Conservation (phyloP, 2,329 filamentous ascomycete species). For the Daldinia sp. region DNA sequence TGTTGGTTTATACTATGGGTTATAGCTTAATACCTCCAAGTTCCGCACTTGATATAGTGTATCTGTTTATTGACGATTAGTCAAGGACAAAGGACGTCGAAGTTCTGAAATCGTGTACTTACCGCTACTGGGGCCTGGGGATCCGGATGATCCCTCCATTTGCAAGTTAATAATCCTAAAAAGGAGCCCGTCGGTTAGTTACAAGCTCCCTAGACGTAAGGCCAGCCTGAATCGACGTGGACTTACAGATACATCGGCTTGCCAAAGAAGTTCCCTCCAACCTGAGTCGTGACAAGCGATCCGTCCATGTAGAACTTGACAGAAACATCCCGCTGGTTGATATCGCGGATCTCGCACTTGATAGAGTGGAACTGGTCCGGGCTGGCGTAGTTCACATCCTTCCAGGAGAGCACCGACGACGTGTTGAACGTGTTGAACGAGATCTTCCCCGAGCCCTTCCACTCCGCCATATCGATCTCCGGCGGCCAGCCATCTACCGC, state of each 20-base stretch:
- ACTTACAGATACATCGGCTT: conserved; percentile 55
- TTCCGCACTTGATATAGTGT: conserved; percentile 45
- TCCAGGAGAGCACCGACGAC: conserved; percentile 54
- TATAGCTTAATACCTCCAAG: conserved; percentile 44
- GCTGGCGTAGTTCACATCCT: conserved; percentile 57
- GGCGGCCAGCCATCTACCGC: conserved; percentile 64
- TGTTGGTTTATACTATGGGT: conserved; percentile 33
- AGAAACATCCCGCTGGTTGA: conserved; percentile 60
- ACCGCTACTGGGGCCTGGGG: conserved; percentile 50
- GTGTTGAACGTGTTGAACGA: conserved; percentile 61
- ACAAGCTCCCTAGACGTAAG: neutral
- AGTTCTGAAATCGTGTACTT: conserved; percentile 10
- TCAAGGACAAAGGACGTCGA: neutral
- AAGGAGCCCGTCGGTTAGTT: neutral
- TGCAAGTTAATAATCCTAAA: conserved; percentile 55
- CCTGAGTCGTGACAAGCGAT: conserved; percentile 57
- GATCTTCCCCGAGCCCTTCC: conserved; percentile 66
- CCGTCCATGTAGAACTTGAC: conserved; percentile 65
- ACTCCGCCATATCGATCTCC: conserved; percentile 68
- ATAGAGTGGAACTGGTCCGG: conserved; percentile 59
- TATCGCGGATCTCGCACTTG: conserved; percentile 59
- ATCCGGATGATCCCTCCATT: conserved; percentile 57
- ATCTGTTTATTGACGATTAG: conserved; percentile 31
- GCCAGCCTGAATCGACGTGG: neutral
- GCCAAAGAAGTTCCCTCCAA: conserved; percentile 58